Conservation (phyloP, 179 eudicot species). For the Monotropa hypopitys region DNA sequence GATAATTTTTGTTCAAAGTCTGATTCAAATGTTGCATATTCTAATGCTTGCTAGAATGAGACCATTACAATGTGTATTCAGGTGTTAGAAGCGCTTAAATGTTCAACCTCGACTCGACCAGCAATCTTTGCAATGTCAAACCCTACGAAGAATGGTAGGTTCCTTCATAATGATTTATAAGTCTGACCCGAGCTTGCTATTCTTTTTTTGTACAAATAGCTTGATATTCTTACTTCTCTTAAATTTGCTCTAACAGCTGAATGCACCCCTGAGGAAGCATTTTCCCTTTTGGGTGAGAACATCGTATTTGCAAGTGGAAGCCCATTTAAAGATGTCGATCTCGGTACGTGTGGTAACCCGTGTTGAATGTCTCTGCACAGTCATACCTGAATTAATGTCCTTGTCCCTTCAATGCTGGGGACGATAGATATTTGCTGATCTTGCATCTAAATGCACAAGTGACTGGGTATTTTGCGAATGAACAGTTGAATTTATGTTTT, state of each 20-base stretch:
- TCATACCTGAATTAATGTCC: not conserved
- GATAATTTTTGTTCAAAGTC: not conserved
- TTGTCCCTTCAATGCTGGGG: not conserved
- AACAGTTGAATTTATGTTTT: not conserved
- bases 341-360: constrained; percentile 34
- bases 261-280: constrained; percentile 95
- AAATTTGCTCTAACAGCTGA: constrained; percentile 51
- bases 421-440: not conserved
- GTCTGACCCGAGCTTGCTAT: not conserved
- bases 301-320: constrained; percentile 88
- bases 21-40: not conserved
- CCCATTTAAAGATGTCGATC: constrained; percentile 75
- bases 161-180: not conserved
- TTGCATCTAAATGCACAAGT: not conserved
- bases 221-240: constrained; percentile 1
- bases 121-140: constrained; percentile 97
- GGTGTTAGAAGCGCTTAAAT: constrained; percentile 89
- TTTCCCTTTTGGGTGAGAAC: constrained; percentile 72
- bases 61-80: constrained; percentile 11
- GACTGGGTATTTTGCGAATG: not conserved
- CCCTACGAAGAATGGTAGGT: constrained; percentile 78
- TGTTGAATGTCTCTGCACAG: not conserved
- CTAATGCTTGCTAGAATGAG: not conserved
- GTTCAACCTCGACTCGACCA: constrained; percentile 79
- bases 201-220: no score